Evolutionary conservation across 2,329 filamentous ascomycete genomes (phyloP).

Genomic region (Neofusicoccum sp.): DNA sequence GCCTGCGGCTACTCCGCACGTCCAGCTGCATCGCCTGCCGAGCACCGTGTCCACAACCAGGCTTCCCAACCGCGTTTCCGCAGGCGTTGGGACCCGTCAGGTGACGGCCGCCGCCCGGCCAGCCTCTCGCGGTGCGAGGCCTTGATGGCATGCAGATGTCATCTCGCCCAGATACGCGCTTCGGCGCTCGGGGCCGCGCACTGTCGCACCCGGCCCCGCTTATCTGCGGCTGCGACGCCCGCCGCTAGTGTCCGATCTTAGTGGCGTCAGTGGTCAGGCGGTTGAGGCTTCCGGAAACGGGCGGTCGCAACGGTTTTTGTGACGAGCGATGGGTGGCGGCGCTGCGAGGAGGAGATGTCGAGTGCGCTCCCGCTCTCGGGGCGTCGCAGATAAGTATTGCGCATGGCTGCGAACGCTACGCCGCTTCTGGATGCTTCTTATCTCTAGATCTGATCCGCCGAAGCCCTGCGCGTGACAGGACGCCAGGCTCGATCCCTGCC

Average conservation of each 20-base stretch:
- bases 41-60: neutral
- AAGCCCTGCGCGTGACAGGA: neutral
- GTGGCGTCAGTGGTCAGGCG: conserved; percentile 1
- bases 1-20: neutral
- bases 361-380: neutral
- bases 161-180: neutral
- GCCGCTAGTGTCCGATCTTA: neutral
- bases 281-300: neutral
- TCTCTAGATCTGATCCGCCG: neutral
- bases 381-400: conserved; percentile 15
- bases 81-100: neutral
- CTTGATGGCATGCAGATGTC: conserved; percentile 18
- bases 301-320: conserved; percentile 1
- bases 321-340: neutral
- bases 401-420: neutral
- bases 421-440: conserved; percentile 2
- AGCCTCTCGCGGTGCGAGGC: conserved; percentile 1
- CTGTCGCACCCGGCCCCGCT: conserved; percentile 5
- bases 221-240: neutral
- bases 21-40: neutral
- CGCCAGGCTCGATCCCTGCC: neutral
- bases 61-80: neutral
- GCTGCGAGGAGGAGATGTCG: neutral
- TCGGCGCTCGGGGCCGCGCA: neutral
- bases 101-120: neutral